Percentiles rank a stretch among this genome's conserved stretches.
Evolutionary conservation across 2,329 filamentous ascomycete genomes (phyloP).

Genomic region (Tetracladium maxilliforme): DNA sequence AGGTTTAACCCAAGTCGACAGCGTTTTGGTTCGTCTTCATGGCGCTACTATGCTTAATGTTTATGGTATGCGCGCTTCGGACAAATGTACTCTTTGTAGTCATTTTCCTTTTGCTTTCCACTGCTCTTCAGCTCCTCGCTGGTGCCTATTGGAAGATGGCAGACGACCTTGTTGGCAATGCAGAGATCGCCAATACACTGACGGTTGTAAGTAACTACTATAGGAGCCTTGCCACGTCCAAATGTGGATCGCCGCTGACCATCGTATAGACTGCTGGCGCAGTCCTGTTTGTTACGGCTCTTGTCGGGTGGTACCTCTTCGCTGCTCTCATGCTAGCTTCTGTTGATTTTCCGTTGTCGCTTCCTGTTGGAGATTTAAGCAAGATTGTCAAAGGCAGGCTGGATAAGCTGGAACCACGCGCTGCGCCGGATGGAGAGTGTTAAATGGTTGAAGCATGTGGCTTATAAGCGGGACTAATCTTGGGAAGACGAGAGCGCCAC

Average conservation of each 20-base stretch:
- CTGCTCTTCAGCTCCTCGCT: neutral
- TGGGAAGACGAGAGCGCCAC: no score
- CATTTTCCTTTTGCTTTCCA: neutral
- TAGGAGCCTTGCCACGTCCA: neutral
- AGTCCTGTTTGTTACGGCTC: conserved; percentile 27
- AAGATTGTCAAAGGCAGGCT: neutral
- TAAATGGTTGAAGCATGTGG: no score
- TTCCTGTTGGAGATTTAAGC: conserved; percentile 23
- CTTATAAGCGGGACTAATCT: no score
- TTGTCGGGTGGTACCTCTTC: conserved; percentile 37
- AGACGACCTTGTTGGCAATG: no score
- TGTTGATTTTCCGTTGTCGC: conserved; percentile 33
- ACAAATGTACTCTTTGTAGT: conserved; percentile 1
- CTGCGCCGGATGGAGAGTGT: no score
- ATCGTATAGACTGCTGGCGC: conserved; percentile 25
- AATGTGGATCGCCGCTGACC: neutral
- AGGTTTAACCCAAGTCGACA: no score
- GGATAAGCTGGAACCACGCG: no score
- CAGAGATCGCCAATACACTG: no score
- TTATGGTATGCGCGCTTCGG: conserved; percentile 1
- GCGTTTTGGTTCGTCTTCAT: conserved; percentile 1
- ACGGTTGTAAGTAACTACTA: neutral
- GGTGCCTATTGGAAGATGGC: conserved; percentile 1
- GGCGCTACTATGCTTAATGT: neutral
- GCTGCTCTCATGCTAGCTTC: conserved; percentile 35